Evolutionary conservation across 106 monocot genomes (phyloP).

Genomic region (Apostasia shenzhenica): DNA sequence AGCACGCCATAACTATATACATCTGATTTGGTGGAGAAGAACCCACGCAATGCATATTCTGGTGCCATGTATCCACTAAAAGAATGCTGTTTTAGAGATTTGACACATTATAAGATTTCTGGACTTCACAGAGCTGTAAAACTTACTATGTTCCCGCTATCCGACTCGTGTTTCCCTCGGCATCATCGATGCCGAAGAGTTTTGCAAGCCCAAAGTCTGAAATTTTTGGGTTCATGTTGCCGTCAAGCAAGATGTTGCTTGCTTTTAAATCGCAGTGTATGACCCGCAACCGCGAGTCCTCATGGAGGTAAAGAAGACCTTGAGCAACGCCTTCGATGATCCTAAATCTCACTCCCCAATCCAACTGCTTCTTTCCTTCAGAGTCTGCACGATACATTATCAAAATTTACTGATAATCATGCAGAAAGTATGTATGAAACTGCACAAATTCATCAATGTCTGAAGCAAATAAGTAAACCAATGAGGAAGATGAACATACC

Average conservation of each 20-base stretch:
- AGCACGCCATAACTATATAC: constrained; percentile 12
- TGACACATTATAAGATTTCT: too few species aligned
- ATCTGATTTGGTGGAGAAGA: constrained; percentile 12
- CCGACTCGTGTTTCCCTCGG: constrained; percentile 4
- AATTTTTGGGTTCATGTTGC: constrained; percentile 12
- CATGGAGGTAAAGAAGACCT: constrained; percentile 12
- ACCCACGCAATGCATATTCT: constrained; percentile 8
- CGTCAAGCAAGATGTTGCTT: constrained; percentile 16
- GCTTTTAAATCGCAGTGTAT: constrained; percentile 16
- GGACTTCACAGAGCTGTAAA: neutral
- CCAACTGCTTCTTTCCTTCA: neutral
- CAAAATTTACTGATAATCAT: too few species aligned
- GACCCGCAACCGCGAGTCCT: constrained; percentile 8
- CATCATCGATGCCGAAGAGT: constrained; percentile 8
- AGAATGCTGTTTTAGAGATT: too few species aligned
- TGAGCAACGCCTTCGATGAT: constrained; percentile 16
- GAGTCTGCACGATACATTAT: neutral
- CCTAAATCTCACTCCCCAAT: constrained; percentile 7
- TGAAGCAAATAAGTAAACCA: too few species aligned
- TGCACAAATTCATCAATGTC: too few species aligned
- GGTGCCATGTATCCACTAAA: constrained; percentile 12
- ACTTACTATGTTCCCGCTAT: constrained; percentile 9
- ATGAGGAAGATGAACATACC: neutral
- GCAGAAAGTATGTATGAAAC: too few species aligned
- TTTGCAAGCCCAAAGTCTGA: constrained; percentile 17